Evolutionary conservation across 768 basidiomycete species (phyloP), one percentile per base, ranked within the genome.

Genomic region (Hericium alpestre): DNA sequence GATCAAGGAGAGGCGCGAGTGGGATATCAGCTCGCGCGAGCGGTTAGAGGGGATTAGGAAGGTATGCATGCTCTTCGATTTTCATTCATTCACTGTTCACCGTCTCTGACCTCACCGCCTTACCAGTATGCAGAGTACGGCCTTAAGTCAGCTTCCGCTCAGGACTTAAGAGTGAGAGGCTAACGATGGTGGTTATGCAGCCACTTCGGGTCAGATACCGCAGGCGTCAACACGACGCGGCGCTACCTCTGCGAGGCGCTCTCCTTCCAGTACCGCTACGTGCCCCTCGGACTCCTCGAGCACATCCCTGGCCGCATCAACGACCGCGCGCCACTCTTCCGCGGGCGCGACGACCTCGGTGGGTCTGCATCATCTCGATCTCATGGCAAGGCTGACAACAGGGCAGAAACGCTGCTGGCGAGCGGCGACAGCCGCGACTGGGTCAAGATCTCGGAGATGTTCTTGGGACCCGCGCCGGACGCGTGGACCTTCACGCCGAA

Each of bases 401-500:
- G 23, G 50, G 22, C 64, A 93, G 91, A 94, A 76, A 91, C 90
- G 0, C 73, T 95, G 6, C 75, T 95, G 5, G 83, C 90, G 4
- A 92, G 90, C 64, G 75, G 78, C 2, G 79, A 90, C 65, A 86
- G 87, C 66, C 73, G 76, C 40, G 90, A 94, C 66, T 95, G 93
- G 93, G 87, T 94, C 43, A 90, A 84, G 72, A 84, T 99, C 49
- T 88, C 89, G 1, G 91, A 94, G 71, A 93, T 95, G 88, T 96
- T 96, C 73, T 73, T 97, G 23, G 95, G 94, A 1, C 86, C 86
- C 56, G 80, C 82, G 1, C 93, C 91, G 1, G 88, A 89, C 58
- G 74, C 79, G 3, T 95, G 90, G 84, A 72, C 73, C 7, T 98
- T 96, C 71, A 83, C 81, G 13, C 93, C 94, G 1, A 98, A 96